phyloP scores from a whole-genome alignment of 2,329 filamentous ascomycete genomes.

The Cadophora sp. region DNA sequence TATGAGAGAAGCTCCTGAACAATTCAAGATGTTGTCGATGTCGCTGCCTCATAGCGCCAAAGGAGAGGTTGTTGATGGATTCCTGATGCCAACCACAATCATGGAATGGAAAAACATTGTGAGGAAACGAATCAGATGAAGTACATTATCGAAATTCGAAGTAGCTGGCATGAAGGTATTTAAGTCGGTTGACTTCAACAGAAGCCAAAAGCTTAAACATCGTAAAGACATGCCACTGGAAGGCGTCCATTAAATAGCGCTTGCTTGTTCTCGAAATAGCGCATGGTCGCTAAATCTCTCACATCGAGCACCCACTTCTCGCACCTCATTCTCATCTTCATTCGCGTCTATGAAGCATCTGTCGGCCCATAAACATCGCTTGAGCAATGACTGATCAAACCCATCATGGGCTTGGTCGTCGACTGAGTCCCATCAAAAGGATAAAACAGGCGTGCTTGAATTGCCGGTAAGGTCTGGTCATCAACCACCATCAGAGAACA shows the following conservation, averaged over 20 bases:
- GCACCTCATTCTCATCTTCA: neutral
- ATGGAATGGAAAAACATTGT: no score
- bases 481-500: neutral
- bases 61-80: no score
- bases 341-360: neutral
- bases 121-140: no score
- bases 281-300: neutral
- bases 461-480: conserved; percentile 25
- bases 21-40: no score
- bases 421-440: conserved; percentile 21
- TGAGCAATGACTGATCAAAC: conserved; percentile 6
- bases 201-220: neutral
- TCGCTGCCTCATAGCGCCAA: no score
- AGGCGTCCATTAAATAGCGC: neutral
- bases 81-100: no score
- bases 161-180: neutral
- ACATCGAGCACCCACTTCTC: neutral
- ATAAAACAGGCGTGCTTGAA: conserved; percentile 32
- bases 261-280: conserved; percentile 12
- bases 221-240: neutral
- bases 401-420: neutral
- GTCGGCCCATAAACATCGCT: no score
- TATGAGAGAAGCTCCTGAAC: no score
- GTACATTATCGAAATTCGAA: no score
- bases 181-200: neutral